Base-by-base conservation (phyloP, 306 rosid species). In the Acacia acuminata region DNA sequence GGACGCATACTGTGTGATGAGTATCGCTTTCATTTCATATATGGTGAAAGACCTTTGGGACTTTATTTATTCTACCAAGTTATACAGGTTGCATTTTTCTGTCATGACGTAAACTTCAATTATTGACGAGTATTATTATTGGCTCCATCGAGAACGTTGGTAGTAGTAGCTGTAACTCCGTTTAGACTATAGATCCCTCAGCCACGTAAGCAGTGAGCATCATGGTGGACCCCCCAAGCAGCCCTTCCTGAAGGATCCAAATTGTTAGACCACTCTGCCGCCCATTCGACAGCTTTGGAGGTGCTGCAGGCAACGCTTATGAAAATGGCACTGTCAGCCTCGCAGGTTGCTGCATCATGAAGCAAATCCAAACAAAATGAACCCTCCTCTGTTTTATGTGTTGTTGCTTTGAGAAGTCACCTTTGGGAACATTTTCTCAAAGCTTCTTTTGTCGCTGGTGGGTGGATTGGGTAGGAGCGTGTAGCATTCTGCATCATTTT, bases 201-300 rank as follows among this genome's bases (percentile, higher is more conserved):
- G 42, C 68, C 13, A n/a, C 45, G 51, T 55, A 68, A 55, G 53
- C 10, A 12, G 53, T 38, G 32, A 56, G 51, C 68, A 75, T 38
- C 51, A 17, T 67, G 20, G 47, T 67, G 72, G 45, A 67, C 47
- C 19, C 72, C 47, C 47, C 5, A 34, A 8, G 94, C 96, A 60
- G 99, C 98, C 87, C 99, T 88, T 30, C 97, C 99, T 36, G 98
- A 92, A 42, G 96, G 98, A 44, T 96, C 98, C 44, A 94, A 94
- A 81, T 94, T 93, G 42, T 86, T 89, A 0, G 92, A 86, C 98
- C 97, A 96, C 11, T 36, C 69, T 64, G 7, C 90, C 67, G 48
- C 97, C 99, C 99, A 96, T 43, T 89, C 93, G 32, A 96, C 80
- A 12, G 96, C 97, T 69, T 89, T 91, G 0, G 99, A 94, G 11